Evolutionary conservation across 192 early-diverging fungal species (phyloP), one percentile per base, ranked within the genome.

Genomic region (Backusella tarrabulga): DNA sequence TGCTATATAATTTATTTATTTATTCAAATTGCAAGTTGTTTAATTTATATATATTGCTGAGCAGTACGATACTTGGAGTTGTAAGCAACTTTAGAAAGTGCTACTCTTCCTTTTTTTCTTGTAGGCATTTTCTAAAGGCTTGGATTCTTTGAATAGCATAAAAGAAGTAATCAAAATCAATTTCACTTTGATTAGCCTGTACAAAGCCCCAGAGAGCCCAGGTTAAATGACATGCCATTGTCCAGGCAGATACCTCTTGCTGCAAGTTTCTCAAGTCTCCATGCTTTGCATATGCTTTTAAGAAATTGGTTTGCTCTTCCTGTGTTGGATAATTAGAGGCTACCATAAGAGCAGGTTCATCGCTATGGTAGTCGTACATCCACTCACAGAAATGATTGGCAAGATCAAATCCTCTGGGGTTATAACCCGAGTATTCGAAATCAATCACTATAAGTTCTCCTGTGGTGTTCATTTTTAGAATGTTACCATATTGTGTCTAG

Each of bases 321-420:
- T 68, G 42, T n/a, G 83, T 89, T 6, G 94, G 94, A 71, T 90
- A 95, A 7, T 35, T 52, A 4, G 66, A 26, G 1, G 79, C 67
- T 21, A 89, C 77, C 7, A 92, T 66, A 1, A 83, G 26, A 72
- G 91, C 76, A 41, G 88, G 74, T 5, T 68, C 11, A 38, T 73
- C 73, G 15, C 86, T 74, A 76, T 94, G 92, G 78, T 97, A 97
- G 77, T 97, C 91, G 23, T 90, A 90, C 73, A 86, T 90, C 93
- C 93, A 96, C 66, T 96, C 94, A 80, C 93, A 93, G 75, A 95
- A 95, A 68, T 95, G 93, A 75, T 96, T 96, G 41, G 87, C 93
- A 68, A 96, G 91, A 36, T 96, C 94, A 60, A 89, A 94, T 23
- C 90, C 92, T 15, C 91, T 88, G 73, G 90, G 89, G 71, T 94